phyloP scores from a whole-genome alignment of 768 basidiomycete species.

The Punctularia strigosozonata region DNA sequence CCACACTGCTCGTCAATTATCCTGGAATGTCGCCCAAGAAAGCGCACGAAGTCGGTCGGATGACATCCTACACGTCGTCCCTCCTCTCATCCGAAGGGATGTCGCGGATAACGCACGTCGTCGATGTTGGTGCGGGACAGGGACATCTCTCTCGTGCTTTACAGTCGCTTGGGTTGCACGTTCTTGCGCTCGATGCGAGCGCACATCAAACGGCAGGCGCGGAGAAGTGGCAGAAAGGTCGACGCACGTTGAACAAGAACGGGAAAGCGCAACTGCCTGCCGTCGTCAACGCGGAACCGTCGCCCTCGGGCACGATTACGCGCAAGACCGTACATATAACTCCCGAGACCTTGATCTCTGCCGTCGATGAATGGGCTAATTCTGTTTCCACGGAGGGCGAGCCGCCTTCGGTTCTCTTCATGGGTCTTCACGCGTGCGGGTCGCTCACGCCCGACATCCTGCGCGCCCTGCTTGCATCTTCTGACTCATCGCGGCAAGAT shows the following conservation, averaged over 20 bases:
- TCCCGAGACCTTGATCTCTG: conserved; percentile 28
- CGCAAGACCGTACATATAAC: conserved; percentile 49
- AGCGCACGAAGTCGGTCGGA: conserved; percentile 55
- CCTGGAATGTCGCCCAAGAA: conserved; percentile 70
- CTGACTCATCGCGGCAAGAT: background rate
- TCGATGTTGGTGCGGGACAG: conserved; percentile 70
- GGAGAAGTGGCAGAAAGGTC: conserved; percentile 24
- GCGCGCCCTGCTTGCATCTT: conserved; percentile 33
- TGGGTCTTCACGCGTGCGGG: conserved; percentile 69
- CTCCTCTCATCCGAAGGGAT: conserved; percentile 20
- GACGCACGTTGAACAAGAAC: conserved; percentile 3
- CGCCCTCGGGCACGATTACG: conserved; percentile 26
- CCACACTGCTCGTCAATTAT: background rate
- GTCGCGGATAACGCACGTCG: conserved; percentile 27
- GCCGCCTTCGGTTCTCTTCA: conserved; percentile 38
- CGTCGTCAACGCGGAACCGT: conserved; percentile 1
- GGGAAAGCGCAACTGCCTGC: background rate
- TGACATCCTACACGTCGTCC: conserved; percentile 40
- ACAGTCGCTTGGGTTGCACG: conserved; percentile 22
- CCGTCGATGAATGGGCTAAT: conserved; percentile 44
- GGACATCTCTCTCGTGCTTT: conserved; percentile 52
- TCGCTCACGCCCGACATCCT: conserved; percentile 58
- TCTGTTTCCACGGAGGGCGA: background rate
- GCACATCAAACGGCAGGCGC: conserved; percentile 49
- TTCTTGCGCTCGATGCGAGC: conserved; percentile 60